Evolutionary conservation across 768 basidiomycete species (phyloP).

Genomic region (Dentipellis fragilis): DNA sequence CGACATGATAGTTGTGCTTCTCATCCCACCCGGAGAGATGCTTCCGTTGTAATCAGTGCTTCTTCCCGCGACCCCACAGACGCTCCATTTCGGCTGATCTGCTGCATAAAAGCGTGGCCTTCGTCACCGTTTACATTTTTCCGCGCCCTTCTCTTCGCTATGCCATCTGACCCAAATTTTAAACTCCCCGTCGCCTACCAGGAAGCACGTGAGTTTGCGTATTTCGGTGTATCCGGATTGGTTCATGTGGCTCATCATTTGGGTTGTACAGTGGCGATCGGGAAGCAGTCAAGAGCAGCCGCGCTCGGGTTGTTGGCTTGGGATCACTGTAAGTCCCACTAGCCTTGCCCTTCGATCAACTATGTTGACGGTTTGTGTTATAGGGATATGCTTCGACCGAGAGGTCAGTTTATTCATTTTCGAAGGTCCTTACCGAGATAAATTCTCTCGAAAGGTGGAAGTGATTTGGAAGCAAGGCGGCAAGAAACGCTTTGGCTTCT

Average conservation of each 20-base stretch:
- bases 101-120: too few species aligned
- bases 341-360: background rate
- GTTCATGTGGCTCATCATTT: background rate
- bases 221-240: background rate
- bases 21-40: too few species aligned
- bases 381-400: background rate
- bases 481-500: background rate
- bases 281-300: background rate
- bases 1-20: too few species aligned
- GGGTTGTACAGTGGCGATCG: background rate
- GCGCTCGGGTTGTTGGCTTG: background rate
- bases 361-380: background rate
- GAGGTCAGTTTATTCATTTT: background rate
- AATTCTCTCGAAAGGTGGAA: background rate
- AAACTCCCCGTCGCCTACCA: background rate
- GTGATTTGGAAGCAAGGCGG: background rate
- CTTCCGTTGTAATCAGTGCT: too few species aligned
- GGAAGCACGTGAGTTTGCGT: background rate
- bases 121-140: too few species aligned
- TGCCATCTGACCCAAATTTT: background rate
- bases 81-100: too few species aligned
- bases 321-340: background rate
- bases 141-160: too few species aligned
- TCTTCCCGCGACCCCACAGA: too few species aligned
- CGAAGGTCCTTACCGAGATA: background rate